These are phyloP conservation scores for Papiliotrema nemorosa DNA, from an alignment of 1,284 basidiomycete species.

Conservation along the genomic window DNA sequence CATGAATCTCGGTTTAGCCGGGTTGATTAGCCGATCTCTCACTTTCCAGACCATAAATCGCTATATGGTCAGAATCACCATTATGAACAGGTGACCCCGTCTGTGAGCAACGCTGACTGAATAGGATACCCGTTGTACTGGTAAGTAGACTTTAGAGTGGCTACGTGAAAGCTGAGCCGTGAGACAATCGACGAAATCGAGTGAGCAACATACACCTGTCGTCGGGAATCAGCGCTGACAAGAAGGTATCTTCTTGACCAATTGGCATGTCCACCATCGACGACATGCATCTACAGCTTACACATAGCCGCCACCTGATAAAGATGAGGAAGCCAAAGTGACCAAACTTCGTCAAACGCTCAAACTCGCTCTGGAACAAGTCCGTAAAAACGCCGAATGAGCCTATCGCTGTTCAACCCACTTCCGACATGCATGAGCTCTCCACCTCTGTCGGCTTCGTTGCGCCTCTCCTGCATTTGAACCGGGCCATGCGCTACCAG, in stretches of 20 bases:
- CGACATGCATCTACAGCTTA: not conserved
- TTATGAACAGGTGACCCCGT: slow-evolving; percentile 7
- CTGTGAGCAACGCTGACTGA: not conserved
- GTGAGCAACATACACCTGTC: slow-evolving; percentile 11
- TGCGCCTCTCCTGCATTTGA: not conserved
- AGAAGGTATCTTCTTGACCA: slow-evolving; percentile 44
- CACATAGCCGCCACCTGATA: slow-evolving; percentile 40
- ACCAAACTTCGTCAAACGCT: slow-evolving; percentile 38
- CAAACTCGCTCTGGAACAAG: slow-evolving; percentile 30
- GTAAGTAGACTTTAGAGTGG: slow-evolving; percentile 9
- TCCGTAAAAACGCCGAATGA: slow-evolving; percentile 39
- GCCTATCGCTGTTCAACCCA: not conserved
- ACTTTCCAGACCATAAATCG: no score
- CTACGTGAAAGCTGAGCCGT: not conserved
- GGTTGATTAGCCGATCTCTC: no score
- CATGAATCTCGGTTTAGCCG: no score
- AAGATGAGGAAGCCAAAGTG: slow-evolving; percentile 35
- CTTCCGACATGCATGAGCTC: not conserved
- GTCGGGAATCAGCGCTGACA: slow-evolving; percentile 1
- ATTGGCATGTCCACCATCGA: slow-evolving; percentile 20
- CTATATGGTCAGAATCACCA: no score
- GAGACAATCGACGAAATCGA: slow-evolving; percentile 40
- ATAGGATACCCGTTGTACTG: slow-evolving; percentile 31
- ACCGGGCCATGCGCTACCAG: not conserved
- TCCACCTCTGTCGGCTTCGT: not conserved